Evolutionary conservation across 768 basidiomycete species (phyloP), one percentile per base, ranked within the genome.

Genomic region (Naganishia vaughanmartiniae): DNA sequence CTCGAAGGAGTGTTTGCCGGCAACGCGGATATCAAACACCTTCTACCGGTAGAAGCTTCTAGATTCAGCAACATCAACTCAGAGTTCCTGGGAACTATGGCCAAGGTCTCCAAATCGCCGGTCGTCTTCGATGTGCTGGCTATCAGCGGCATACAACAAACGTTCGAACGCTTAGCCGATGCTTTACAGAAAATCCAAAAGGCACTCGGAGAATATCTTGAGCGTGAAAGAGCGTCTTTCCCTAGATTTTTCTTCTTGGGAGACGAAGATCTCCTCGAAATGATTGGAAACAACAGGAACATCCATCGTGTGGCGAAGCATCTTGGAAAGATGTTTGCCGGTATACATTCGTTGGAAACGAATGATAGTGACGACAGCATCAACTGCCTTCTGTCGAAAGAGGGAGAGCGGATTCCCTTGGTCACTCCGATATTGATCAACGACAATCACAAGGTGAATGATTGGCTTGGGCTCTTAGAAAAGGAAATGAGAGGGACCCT

Each of bases 291-390:
- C 84, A 96, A 93, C 86, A 99, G 97, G 81, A 94, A 98, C 78
- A 96, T 98, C 75, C 83, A 93, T 54, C 90, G 96, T 46, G 91
- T 98, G 82, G 93, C 96, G 92, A 99, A 99, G 76, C 96, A 98
- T 83, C 85, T 99, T 71, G 98, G 97, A 85, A 99, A 99, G 86
- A 99, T 99, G 96, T 99, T 99, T 82, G 96, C 96, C 26, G 96
- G 96, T 31, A 89, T 99, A 46, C 89, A 93, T 0, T 93, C 93
- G 0, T 85, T 98, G 74, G 85, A 84, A 75, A 85, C 98, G 31
- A 92, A 96, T 78, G 76, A 79, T 26, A 74, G 76, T 14, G 91
- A 93, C 21, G 92, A 93, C 56, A 79, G 90, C 72, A 89, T 91
- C 5, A 87, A 89, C 77, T 93, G 91, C 65, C 95, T 98, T 89